phyloP scores from a whole-genome alignment of 2,329 filamentous ascomycete genomes.

The Colletotrichum horii region DNA sequence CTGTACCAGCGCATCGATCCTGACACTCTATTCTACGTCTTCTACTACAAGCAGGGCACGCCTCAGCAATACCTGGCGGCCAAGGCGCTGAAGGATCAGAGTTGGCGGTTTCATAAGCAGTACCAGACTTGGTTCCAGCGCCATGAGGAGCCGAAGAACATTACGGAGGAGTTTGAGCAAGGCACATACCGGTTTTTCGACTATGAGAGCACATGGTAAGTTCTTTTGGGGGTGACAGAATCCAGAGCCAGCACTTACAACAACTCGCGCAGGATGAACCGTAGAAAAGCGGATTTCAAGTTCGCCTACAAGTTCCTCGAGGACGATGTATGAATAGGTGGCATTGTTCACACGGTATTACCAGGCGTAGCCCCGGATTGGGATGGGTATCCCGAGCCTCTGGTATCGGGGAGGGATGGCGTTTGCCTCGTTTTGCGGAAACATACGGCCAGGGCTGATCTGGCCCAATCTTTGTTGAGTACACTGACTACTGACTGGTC shows the following conservation, averaged over 20 bases:
- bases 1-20: conserved; percentile 91
- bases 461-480: conserved; percentile 17
- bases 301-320: conserved; percentile 98
- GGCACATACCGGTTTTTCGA: conserved; percentile 99
- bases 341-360: conserved; percentile 13
- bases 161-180: conserved; percentile 98
- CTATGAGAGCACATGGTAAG: conserved; percentile 98
- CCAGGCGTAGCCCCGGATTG: conserved; percentile 19
- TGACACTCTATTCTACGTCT: conserved; percentile 97
- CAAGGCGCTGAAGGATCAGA: conserved; percentile 96
- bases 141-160: conserved; percentile 97
- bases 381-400: conserved; percentile 8
- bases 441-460: conserved; percentile 9
- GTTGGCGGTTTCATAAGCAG: conserved; percentile 99
- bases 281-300: conserved; percentile 96
- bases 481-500: conserved; percentile 19
- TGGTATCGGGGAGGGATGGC: conserved; percentile 13
- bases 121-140: conserved; percentile 99
- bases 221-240: conserved; percentile 19
- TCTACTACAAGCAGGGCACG: conserved; percentile 97
- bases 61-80: conserved; percentile 96
- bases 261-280: conserved; percentile 81
- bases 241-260: conserved; percentile 28
- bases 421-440: conserved; percentile 21
- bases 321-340: conserved; percentile 72